A percentile compares a stretch with the other conserved stretches of the same genome.
Evolutionary conservation across 2,329 filamentous ascomycete species (phyloP).

Genomic region (Lojkania enalia): DNA sequence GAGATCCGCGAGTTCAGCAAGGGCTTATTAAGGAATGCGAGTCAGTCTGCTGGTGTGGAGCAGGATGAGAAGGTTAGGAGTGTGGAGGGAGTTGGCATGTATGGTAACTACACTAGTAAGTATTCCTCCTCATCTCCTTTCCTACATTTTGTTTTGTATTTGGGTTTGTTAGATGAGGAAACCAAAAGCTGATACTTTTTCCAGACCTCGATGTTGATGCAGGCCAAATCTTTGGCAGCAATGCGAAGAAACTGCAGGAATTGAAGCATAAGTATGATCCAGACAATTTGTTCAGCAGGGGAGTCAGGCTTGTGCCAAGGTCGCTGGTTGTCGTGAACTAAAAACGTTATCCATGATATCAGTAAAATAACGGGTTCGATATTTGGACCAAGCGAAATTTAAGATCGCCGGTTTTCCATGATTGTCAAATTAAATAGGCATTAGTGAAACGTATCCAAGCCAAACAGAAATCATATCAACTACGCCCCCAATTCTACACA

Average conservation of each 20-base stretch:
- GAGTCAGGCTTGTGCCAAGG: constrained; percentile 11
- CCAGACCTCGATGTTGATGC: constrained; percentile 30
- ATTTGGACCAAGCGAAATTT: too few relatives aligned
- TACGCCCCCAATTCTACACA: too few relatives aligned
- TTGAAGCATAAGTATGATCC: constrained; percentile 43
- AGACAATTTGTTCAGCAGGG: constrained; percentile 36
- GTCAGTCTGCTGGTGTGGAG: constrained; percentile 20
- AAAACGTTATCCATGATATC: too few relatives aligned
- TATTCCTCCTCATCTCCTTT: constrained; percentile 1
- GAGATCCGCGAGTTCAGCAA: constrained; percentile 32
- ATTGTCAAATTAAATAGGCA: too few relatives aligned
- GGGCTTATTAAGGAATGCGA: constrained; percentile 29
- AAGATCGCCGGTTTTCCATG: too few relatives aligned
- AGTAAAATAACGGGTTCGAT: too few relatives aligned
- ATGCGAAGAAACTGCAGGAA: constrained; percentile 35
- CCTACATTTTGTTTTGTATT: not conserved
- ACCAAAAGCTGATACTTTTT: not conserved
- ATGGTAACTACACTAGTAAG: constrained; percentile 39
- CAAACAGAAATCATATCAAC: too few relatives aligned
- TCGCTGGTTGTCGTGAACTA: constrained; percentile 15
- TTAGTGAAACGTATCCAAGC: too few relatives aligned
- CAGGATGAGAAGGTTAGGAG: constrained; percentile 18
- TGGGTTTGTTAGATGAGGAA: not conserved
- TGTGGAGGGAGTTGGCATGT: constrained; percentile 32
- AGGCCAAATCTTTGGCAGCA: constrained; percentile 36